These are phyloP conservation scores for Cicer yamashitae DNA, from an alignment of 306 rosid species.

Conservation along the genomic window DNA sequence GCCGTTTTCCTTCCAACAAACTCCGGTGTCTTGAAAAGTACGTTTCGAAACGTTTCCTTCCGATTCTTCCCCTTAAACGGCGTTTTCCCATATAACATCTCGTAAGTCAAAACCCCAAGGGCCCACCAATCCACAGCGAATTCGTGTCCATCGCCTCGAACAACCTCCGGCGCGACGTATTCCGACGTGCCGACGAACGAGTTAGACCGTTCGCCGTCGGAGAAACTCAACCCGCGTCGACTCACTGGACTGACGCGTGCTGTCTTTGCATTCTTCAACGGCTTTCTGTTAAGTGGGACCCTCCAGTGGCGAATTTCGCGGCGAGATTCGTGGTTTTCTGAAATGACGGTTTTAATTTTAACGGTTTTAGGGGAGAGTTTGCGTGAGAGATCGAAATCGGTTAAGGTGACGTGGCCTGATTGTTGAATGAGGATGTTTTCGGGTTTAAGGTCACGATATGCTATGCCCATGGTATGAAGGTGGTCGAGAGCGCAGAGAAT, in stretches of 20 bases:
- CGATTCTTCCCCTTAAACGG: conserved; percentile 88
- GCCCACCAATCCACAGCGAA: conserved; percentile 99
- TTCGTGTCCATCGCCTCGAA: conserved; percentile 90
- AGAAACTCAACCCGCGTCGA: conserved; percentile 65
- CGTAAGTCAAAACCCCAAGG: conserved; percentile 74
- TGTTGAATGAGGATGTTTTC: conserved; percentile 86
- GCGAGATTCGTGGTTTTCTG: neutral
- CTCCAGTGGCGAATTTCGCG: conserved; percentile 53
- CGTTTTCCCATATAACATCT: conserved; percentile 84
- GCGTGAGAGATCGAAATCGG: conserved; percentile 93
- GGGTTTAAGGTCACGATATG: conserved; percentile 90
- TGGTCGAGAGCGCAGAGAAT: conserved; percentile 84
- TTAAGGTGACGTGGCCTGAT: conserved; percentile 94
- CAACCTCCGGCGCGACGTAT: conserved; percentile 90
- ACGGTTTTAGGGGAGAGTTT: conserved; percentile 54
- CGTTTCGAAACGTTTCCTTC: conserved; percentile 85
- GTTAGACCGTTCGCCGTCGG: conserved; percentile 75
- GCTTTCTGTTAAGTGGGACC: conserved; percentile 34
- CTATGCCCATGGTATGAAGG: conserved; percentile 78
- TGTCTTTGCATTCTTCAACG: conserved; percentile 61
- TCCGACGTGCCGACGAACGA: conserved; percentile 97
- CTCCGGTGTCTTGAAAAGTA: conserved; percentile 61
- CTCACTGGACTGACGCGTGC: conserved; percentile 86
- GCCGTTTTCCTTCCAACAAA: conserved; percentile 67
- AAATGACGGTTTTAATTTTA: conserved; percentile 31